Conservation (phyloP, 129 eudicot genomes). For the Logfia minima region DNA sequence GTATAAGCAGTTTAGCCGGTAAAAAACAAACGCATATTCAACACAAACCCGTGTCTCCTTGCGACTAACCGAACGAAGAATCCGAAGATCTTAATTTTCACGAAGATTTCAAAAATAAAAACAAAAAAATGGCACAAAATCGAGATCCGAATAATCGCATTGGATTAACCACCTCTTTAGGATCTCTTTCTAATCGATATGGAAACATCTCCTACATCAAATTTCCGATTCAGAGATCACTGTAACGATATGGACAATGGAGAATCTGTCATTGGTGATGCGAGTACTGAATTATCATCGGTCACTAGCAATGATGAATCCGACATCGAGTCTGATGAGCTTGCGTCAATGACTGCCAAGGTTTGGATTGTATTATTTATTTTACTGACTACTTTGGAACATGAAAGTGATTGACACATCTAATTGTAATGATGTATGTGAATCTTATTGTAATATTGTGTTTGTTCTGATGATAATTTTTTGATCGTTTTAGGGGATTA, state of each 20-base stretch:
- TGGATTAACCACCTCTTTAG: slow-evolving; percentile 13
- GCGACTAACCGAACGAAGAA: slow-evolving; percentile 38
- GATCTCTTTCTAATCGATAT: slow-evolving; percentile 27
- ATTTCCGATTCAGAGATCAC: slow-evolving; percentile 68
- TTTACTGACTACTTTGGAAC: neutral
- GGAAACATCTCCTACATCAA: slow-evolving; percentile 46
- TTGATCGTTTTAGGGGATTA: slow-evolving; percentile 53
- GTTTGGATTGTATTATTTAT: slow-evolving; percentile 22
- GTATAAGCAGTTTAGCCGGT: neutral
- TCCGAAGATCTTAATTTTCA: slow-evolving; percentile 39
- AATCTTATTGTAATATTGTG: slow-evolving; percentile 4
- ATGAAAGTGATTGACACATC: slow-evolving; percentile 2
- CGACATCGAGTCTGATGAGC: slow-evolving; percentile 49
- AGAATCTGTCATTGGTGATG: slow-evolving; percentile 38
- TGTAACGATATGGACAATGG: slow-evolving; percentile 42
- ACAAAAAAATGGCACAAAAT: slow-evolving; percentile 28
- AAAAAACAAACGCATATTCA: neutral
- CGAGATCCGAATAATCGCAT: slow-evolving; percentile 28
- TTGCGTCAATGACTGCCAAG: slow-evolving; percentile 82
- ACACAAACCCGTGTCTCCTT: slow-evolving; percentile 17
- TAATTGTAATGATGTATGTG: neutral
- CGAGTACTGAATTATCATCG: slow-evolving; percentile 40
- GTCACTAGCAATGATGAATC: slow-evolving; percentile 46
- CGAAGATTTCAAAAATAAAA: neutral
- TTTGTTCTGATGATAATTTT: slow-evolving; percentile 12